These are phyloP conservation scores for Calonectria pseudoreteaudii DNA, from an alignment of 2,329 filamentous ascomycete species.

Conservation along the genomic window DNA sequence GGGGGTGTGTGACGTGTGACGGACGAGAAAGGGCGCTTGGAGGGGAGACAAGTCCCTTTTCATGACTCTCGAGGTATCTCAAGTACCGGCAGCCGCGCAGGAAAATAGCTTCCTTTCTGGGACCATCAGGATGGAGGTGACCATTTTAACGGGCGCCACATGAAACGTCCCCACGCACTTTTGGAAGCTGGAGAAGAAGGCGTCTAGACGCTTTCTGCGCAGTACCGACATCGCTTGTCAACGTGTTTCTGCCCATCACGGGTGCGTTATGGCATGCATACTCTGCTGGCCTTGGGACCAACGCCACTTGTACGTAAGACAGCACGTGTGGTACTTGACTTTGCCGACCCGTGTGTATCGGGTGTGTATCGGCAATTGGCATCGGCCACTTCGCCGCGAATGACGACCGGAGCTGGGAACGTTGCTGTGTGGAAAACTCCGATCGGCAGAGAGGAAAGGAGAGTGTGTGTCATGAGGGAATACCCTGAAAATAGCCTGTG, in stretches of 20 bases:
- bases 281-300: constrained; percentile 8
- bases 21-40: neutral
- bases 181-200: constrained; percentile 10
- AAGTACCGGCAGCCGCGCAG: constrained; percentile 22
- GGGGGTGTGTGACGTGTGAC: neutral
- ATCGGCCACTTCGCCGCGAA: neutral
- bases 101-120: neutral
- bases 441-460: neutral
- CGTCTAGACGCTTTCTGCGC: neutral
- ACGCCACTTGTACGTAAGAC: constrained; percentile 10
- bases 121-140: neutral
- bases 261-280: neutral
- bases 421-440: neutral
- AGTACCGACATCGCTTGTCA: neutral
- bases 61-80: constrained; percentile 32
- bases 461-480: neutral
- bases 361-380: constrained; percentile 4
- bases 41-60: constrained; percentile 24
- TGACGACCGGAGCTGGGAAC: neutral
- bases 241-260: neutral
- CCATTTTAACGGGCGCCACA: constrained; percentile 6
- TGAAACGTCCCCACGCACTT: constrained; percentile 2
- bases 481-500: neutral
- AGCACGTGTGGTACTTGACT: neutral
- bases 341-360: neutral